phyloP scores from a whole-genome alignment of 2,329 filamentous ascomycete genomes.

The Fusarium sp. region DNA sequence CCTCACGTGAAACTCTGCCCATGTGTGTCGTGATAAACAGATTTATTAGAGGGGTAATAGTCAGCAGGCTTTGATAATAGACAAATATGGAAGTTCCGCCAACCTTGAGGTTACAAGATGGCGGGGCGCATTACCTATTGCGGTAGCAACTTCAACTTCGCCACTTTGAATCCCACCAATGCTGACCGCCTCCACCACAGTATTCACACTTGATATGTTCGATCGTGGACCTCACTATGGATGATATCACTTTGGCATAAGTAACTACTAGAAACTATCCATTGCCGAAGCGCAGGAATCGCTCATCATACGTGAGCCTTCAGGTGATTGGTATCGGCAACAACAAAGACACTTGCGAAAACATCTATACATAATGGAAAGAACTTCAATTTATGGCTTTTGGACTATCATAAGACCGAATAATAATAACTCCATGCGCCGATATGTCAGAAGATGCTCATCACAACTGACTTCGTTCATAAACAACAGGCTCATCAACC shows the following conservation, averaged over 20 bases:
- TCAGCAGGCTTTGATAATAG: neutral
- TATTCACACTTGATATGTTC: no score
- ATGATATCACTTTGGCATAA: neutral
- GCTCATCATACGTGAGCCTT: no score
- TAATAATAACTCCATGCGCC: neutral
- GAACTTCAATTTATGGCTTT: neutral
- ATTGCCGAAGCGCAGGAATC: accelerated
- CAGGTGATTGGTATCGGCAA: no score
- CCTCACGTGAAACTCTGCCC: neutral
- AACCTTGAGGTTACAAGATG: neutral
- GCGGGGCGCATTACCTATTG: neutral
- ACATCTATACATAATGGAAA: neutral
- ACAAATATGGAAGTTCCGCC: neutral
- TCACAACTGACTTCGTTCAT: conserved; percentile 24
- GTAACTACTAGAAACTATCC: accelerated
- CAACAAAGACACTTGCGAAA: no score
- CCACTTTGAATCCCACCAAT: neutral
- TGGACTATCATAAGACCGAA: neutral
- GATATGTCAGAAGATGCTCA: accelerated
- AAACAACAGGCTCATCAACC: conserved; percentile 24
- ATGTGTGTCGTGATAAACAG: neutral
- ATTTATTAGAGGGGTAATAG: neutral
- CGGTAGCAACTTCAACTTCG: conserved; percentile 14
- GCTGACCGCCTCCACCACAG: neutral
- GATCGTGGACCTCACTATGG: neutral